These are phyloP conservation scores for Monascus ruber DNA, from an alignment of 2,329 filamentous ascomycete species.

Conservation along the genomic window DNA sequence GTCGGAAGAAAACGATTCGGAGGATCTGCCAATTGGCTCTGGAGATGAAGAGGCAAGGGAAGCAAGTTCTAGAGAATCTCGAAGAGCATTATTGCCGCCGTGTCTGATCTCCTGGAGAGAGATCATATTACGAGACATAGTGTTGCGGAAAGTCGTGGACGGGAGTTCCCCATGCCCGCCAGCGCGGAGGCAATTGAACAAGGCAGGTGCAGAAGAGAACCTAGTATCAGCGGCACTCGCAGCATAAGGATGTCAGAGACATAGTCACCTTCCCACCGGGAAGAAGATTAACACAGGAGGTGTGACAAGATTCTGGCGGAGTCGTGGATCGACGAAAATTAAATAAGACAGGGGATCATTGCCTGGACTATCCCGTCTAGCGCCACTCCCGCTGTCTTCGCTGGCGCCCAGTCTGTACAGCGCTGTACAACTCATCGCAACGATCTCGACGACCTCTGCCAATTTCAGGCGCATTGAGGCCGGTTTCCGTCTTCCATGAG, in stretches of 20 bases:
- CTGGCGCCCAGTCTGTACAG: too few relatives aligned
- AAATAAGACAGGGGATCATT: too few relatives aligned
- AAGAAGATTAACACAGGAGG: too few relatives aligned
- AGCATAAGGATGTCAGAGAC: neutral
- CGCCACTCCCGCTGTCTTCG: too few relatives aligned
- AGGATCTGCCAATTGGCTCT: constrained; percentile 51
- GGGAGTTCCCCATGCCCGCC: neutral
- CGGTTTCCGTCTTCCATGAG: constrained; percentile 8
- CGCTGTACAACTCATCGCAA: too few relatives aligned
- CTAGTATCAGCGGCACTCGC: neutral
- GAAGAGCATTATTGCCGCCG: constrained; percentile 35
- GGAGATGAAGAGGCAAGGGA: constrained; percentile 80
- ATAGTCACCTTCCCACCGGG: too few relatives aligned
- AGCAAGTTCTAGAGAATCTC: constrained; percentile 93
- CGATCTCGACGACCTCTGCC: too few relatives aligned
- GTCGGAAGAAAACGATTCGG: constrained; percentile 64
- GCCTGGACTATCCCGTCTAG: too few relatives aligned
- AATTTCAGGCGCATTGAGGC: neutral
- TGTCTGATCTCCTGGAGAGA: constrained; percentile 17
- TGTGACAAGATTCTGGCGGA: too few relatives aligned
- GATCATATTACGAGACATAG: constrained; percentile 24
- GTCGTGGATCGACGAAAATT: too few relatives aligned
- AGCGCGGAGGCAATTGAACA: too few relatives aligned
- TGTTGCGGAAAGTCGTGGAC: neutral
- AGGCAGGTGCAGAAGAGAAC: neutral